phyloP scores from a whole-genome alignment of 2,329 filamentous ascomycete species.

The Ophiostoma angusticollis region DNA sequence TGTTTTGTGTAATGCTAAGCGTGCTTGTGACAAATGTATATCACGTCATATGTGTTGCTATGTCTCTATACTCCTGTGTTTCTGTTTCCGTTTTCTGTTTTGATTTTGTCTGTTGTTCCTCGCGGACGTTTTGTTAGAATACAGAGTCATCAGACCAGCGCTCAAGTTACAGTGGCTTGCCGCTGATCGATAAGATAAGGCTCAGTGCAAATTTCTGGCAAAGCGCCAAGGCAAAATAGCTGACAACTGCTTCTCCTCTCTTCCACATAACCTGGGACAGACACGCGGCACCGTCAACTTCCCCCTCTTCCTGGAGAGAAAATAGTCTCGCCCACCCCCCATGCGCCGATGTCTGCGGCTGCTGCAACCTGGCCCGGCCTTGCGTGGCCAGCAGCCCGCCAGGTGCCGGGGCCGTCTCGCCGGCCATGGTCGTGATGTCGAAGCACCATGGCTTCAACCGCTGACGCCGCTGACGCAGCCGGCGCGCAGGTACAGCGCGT shows the following conservation, averaged over 20 bases:
- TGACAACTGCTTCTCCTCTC: no score
- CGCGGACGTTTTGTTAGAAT: not conserved
- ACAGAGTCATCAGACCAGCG: not conserved
- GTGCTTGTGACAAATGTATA: no score
- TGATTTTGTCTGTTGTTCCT: not conserved
- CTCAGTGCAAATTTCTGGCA: constrained; percentile 3
- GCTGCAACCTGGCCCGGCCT: constrained; percentile 14
- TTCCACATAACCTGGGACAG: constrained; percentile 7
- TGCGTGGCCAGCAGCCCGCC: not conserved
- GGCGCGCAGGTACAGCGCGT: no score
- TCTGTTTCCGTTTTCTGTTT: not conserved
- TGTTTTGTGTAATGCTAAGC: not conserved
- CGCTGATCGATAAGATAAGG: constrained; percentile 5
- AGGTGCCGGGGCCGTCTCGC: no score
- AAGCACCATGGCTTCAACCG: no score
- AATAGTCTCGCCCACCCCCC: constrained; percentile 10
- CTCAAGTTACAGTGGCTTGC: not conserved
- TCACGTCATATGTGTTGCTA: not conserved
- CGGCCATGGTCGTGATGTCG: no score
- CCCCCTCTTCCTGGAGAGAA: not conserved
- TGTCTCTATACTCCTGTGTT: not conserved
- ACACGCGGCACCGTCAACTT: not conserved
- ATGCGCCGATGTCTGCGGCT: constrained; percentile 25
- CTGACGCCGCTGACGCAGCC: no score
- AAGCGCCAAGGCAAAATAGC: no score